Conservation (phyloP, 371 early-diverging fungal genomes). For the Hamiltosporidium tvaerminnensis region DNA sequence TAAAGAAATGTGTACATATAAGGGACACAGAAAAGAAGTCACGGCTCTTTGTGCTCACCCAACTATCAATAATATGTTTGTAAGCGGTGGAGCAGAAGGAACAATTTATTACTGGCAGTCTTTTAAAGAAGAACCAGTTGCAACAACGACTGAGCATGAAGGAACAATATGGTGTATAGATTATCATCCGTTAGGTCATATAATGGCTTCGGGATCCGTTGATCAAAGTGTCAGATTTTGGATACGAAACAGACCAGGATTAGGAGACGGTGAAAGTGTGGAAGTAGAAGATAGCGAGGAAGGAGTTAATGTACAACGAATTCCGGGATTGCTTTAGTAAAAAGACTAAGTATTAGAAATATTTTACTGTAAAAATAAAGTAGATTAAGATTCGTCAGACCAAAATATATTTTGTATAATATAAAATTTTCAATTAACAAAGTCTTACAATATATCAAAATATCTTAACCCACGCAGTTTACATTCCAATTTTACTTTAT, state of each 20-base stretch:
- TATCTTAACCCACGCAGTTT: no score
- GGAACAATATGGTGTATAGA: slow-evolving; percentile 87
- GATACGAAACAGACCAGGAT: slow-evolving; percentile 79
- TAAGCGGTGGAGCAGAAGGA: slow-evolving; percentile 82
- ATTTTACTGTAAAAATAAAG: no score
- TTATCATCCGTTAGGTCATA: slow-evolving; percentile 95
- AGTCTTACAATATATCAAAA: no score
- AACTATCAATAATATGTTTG: slow-evolving; percentile 69
- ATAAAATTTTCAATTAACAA: no score
- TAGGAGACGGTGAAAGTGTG: no score
- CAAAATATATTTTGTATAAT: no score
- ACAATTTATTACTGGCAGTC: slow-evolving; percentile 74
- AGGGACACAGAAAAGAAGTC: slow-evolving; percentile 79
- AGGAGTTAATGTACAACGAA: no score
- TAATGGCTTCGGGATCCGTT: slow-evolving; percentile 81
- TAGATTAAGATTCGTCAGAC: no score
- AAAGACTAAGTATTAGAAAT: no score
- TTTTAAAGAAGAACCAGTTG: slow-evolving; percentile 56
- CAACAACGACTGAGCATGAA: slow-evolving; percentile 68
- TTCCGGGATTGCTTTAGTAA: no score
- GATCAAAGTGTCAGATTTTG: slow-evolving; percentile 94
- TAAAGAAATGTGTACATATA: slow-evolving; percentile 73
- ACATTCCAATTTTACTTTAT: no score
- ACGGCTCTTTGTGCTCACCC: slow-evolving; percentile 70
- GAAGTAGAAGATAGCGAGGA: no score